Conservation (phyloP, 345 rosid genomes). For the Pistacia vera region DNA sequence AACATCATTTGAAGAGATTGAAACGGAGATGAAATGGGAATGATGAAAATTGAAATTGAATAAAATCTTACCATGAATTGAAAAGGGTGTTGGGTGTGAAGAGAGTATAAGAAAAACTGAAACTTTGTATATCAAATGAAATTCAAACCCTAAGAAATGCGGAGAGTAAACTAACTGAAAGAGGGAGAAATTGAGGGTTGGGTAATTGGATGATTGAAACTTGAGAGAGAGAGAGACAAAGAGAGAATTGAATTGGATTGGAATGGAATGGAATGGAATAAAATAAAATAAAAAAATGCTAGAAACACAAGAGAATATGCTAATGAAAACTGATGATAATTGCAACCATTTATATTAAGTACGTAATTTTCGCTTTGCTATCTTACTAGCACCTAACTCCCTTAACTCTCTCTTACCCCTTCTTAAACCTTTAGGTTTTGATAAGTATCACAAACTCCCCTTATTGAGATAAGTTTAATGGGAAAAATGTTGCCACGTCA, state of each 20-base stretch:
- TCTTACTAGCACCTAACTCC: slow-evolving; percentile 14
- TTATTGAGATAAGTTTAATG: no score
- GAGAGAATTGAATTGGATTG: not conserved
- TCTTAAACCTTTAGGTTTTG: not conserved
- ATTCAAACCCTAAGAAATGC: slow-evolving; percentile 5
- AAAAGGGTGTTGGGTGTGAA: not conserved
- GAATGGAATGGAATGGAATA: not conserved
- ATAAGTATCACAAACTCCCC: no score
- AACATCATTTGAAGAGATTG: not conserved
- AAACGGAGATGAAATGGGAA: not conserved
- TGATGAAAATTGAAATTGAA: not conserved
- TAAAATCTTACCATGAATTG: slow-evolving; percentile 8
- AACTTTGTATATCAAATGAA: not conserved
- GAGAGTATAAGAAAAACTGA: not conserved
- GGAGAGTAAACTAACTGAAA: not conserved
- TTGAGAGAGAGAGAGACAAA: not conserved
- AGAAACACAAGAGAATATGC: not conserved
- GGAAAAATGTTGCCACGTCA: no score
- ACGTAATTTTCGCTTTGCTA: no score
- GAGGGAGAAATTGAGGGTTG: not conserved
- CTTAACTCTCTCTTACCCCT: not conserved
- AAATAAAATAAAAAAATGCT: not conserved
- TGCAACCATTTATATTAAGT: no score
- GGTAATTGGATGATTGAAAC: not conserved
- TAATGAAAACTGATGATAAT: not conserved